Base-by-base conservation (phyloP, 306 rosid species). In the Gleditsia sinensis region DNA sequence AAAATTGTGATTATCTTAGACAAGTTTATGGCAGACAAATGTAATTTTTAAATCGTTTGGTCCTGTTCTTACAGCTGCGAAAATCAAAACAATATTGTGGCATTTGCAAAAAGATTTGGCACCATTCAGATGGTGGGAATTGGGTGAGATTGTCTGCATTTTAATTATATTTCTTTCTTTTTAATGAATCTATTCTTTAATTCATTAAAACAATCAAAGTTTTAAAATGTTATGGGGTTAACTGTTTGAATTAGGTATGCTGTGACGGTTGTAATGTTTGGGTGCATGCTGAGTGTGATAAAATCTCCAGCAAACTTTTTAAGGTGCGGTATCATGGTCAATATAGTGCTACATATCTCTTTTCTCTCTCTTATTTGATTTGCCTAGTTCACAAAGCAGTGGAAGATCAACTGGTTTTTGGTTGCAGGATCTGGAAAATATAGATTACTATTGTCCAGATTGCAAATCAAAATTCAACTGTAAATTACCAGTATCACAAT, bases 181-280 rank as follows among this genome's bases (percentile, higher is more conserved):
- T n/a, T n/a, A n/a, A n/a, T n/a, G n/a, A n/a, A 28, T 21, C 49
- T 25, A 60, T 55, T 45, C 45, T 37, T 20, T 75, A 43, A 37
- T 55, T 75, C n/a, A 45, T 57, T 19, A 21, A 63, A 58, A 72
- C 36, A 56, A 67, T 74, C 57, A 68, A 62, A 48, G 14, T 57
- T 80, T 75, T 83, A 69, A 61, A 58, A 58, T 61, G n/a, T 71
- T 83, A 51, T 75, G 75, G 45, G 59, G 69, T 66, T 75, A 70
- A 50, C 62, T 50, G 53, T 84, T 13, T 53, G 76, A 50, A 39
- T 65, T 54, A 94, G 98, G 98, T 94, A 64, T 86, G 94, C 56
- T 94, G 98, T 56, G 98, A 94, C 87, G 88, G 94, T 76, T 91
- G 98, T 81, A 85, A 91, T 46, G 96, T 94, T 58, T 94, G 98